Evolutionary conservation across 2,329 filamentous ascomycete species (phyloP).

Genomic region (Graphilbum ipis-grandicollis): DNA sequence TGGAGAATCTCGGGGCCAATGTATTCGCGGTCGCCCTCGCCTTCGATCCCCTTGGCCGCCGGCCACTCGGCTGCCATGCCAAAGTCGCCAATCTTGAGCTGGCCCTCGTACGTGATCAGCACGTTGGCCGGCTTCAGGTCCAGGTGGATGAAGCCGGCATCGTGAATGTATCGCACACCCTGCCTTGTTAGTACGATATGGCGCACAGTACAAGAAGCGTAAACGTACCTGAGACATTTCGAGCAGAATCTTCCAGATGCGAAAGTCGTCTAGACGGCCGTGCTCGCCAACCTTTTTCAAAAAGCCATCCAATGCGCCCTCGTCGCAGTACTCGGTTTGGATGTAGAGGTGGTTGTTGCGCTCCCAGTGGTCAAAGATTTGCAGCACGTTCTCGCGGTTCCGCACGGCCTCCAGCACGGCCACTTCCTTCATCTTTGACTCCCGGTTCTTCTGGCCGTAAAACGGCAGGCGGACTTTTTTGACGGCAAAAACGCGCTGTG

Average conservation of each 20-base stretch:
- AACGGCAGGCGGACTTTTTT: constrained; percentile 82
- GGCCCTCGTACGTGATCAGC: constrained; percentile 64
- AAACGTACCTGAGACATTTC: constrained; percentile 69
- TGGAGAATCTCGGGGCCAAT: constrained; percentile 84
- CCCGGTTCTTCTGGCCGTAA: constrained; percentile 61
- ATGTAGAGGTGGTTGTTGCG: constrained; percentile 76
- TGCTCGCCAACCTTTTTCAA: constrained; percentile 66
- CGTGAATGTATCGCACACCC: constrained; percentile 82
- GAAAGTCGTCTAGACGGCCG: constrained; percentile 84
- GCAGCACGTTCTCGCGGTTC: constrained; percentile 69
- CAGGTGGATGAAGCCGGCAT: constrained; percentile 69
- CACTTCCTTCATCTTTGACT: constrained; percentile 71
- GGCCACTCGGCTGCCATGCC: constrained; percentile 69
- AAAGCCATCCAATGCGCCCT: constrained; percentile 78
- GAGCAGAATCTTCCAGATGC: constrained; percentile 94
- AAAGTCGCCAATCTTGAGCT: constrained; percentile 75
- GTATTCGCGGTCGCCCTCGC: constrained; percentile 91
- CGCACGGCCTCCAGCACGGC: constrained; percentile 59
- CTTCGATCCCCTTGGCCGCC: constrained; percentile 58
- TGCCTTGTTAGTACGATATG: constrained; percentile 21
- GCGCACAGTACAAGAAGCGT: not conserved
- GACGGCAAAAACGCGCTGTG: constrained; percentile 61
- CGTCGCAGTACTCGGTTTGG: constrained; percentile 92
- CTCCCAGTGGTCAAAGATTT: constrained; percentile 79
- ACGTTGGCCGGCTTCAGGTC: constrained; percentile 78